phyloP scores from a whole-genome alignment of 139 green algal genomes.

The Nannochloris sp. region DNA sequence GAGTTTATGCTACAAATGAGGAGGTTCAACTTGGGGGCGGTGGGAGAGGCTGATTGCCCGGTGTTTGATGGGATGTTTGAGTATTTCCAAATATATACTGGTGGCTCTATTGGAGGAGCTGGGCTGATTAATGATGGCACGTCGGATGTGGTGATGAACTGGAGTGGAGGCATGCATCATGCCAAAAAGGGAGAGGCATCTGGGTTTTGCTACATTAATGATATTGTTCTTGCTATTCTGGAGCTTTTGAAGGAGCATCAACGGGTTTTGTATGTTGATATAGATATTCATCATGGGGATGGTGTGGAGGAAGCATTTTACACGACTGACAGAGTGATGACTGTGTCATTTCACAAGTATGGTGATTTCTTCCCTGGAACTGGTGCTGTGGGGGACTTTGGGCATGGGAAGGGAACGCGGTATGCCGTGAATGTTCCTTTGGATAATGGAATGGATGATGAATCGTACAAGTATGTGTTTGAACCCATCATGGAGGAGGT shows the following conservation, averaged over 20 bases:
- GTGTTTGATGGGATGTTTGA: conserved; percentile 98
- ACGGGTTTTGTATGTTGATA: conserved; percentile 37
- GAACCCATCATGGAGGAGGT: conserved; percentile 84
- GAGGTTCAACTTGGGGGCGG: conserved; percentile 93
- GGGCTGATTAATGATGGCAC: conserved; percentile 74
- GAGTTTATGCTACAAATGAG: conserved; percentile 87
- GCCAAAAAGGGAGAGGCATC: conserved; percentile 79
- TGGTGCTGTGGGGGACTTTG: conserved; percentile 67
- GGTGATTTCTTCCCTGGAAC: conserved; percentile 98
- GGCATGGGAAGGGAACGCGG: conserved; percentile 65
- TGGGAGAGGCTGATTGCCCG: conserved; percentile 85
- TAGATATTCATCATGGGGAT: conserved; percentile 93
- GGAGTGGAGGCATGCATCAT: conserved; percentile 94
- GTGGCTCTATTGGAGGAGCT: conserved; percentile 82
- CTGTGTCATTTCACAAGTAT: conserved; percentile 93
- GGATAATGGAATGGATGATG: conserved; percentile 91
- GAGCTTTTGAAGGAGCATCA: conserved; percentile 87
- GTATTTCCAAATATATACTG: conserved; percentile 73
- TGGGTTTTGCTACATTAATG: conserved; percentile 98
- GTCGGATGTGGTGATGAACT: conserved; percentile 91
- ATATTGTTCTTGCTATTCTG: conserved; percentile 96
- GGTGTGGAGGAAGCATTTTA: conserved; percentile 99
- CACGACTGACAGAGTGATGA: conserved; percentile 92
- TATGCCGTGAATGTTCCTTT: conserved; percentile 94
- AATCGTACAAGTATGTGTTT: conserved; percentile 84